A percentile compares a stretch with the other conserved stretches of the same genome.
Evolutionary conservation across 1,284 basidiomycete genomes (phyloP).

Genomic region (Cutaneotrichosporon sp.): DNA sequence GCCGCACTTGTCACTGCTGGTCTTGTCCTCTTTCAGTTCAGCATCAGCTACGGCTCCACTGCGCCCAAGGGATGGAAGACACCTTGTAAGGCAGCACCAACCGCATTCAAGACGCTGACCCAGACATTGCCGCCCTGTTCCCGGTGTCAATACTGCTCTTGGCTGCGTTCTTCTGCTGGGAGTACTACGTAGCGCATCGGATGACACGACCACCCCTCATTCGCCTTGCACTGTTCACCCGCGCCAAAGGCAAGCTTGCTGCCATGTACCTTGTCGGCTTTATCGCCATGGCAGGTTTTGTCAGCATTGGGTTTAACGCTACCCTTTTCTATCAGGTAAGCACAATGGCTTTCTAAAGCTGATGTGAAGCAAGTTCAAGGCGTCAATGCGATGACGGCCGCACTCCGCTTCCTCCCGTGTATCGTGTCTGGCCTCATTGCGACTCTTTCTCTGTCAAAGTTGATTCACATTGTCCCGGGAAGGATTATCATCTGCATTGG

Average conservation of each 20-base stretch:
- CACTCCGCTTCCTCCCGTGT: conserved; percentile 70
- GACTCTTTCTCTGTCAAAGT: conserved; percentile 50
- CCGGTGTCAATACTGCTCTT: conserved; percentile 62
- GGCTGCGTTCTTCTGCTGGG: conserved; percentile 61
- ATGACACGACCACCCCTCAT: conserved; percentile 57
- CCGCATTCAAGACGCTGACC: not conserved
- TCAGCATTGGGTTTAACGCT: conserved; percentile 9
- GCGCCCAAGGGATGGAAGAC: conserved; percentile 64
- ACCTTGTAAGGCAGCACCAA: conserved; percentile 58
- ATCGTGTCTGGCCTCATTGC: conserved; percentile 60
- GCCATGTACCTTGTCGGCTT: conserved; percentile 61
- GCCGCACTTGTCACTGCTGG: conserved; percentile 17
- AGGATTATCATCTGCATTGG: conserved; percentile 54
- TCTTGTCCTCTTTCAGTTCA: conserved; percentile 60
- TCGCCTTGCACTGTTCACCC: conserved; percentile 59
- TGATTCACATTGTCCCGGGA: conserved; percentile 8
- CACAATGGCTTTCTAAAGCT: no score
- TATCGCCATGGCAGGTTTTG: conserved; percentile 60
- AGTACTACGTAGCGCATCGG: conserved; percentile 53
- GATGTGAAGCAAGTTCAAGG: conserved; percentile 14
- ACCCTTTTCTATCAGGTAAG: conserved; percentile 17
- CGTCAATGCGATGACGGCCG: conserved; percentile 53
- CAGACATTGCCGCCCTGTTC: conserved; percentile 52
- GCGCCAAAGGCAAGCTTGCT: conserved; percentile 58
- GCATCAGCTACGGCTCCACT: conserved; percentile 63